Percentiles rank a stretch among this genome's conserved stretches.
These are phyloP conservation scores for Kwoniella botswanensis DNA, from an alignment of 768 basidiomycete species.

Conservation along the genomic window DNA sequence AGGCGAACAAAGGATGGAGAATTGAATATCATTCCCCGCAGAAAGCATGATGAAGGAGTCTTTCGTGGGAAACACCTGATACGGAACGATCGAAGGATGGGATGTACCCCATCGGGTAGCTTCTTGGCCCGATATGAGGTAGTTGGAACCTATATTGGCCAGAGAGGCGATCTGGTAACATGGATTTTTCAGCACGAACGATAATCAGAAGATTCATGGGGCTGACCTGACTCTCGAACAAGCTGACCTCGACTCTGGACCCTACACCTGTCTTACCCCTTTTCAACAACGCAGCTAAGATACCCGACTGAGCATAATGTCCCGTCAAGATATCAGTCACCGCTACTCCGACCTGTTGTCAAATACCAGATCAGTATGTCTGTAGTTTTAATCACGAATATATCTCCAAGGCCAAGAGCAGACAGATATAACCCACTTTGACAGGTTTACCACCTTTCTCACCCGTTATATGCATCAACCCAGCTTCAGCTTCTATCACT, in stretches of 20 bases:
- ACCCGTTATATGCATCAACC: conserved; percentile 93
- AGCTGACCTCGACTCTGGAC: conserved; percentile 87
- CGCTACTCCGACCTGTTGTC: conserved; percentile 77
- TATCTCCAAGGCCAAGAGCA: background rate
- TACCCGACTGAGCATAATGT: conserved; percentile 87
- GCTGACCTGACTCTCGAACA: conserved; percentile 86
- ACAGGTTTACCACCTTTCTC: conserved; percentile 82
- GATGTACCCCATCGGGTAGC: conserved; percentile 87
- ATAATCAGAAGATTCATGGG: background rate
- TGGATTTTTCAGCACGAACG: background rate
- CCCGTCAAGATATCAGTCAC: conserved; percentile 81
- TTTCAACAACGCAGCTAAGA: conserved; percentile 86
- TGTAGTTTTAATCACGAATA: background rate
- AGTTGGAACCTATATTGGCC: conserved; percentile 91
- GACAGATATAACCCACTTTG: conserved; percentile 61
- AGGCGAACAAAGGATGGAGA: conserved; percentile 65
- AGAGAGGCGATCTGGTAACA: conserved; percentile 76
- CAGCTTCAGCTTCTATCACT: conserved; percentile 84
- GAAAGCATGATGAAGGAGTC: conserved; percentile 93
- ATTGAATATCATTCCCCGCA: conserved; percentile 87
- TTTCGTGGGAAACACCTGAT: conserved; percentile 85
- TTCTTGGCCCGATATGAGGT: conserved; percentile 82
- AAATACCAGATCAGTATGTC: background rate
- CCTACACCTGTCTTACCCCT: conserved; percentile 83
- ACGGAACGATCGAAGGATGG: conserved; percentile 92